Evolutionary conservation across 495 filamentous ascomycete species (phyloP).

Genomic region (Xylaria palmicola): DNA sequence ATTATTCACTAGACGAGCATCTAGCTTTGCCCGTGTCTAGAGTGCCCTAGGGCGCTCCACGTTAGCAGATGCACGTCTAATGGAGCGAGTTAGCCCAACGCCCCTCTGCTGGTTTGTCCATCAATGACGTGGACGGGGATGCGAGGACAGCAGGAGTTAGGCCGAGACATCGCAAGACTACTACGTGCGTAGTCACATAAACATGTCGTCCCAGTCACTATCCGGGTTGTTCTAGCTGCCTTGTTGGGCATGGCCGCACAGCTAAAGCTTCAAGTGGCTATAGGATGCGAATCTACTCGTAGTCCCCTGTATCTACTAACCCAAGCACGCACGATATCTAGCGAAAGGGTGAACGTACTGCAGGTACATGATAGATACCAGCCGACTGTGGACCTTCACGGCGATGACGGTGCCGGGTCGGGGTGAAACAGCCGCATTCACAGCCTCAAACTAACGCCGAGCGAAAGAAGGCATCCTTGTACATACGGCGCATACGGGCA

Average conservation of each 20-base stretch:
- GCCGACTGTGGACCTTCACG: constrained; percentile 1
- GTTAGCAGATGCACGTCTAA: neutral
- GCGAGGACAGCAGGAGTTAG: neutral
- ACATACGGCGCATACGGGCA: neutral
- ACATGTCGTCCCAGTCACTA: no score
- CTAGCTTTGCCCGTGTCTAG: neutral
- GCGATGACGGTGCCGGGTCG: neutral
- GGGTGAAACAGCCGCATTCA: constrained; percentile 9
- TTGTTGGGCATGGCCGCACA: neutral
- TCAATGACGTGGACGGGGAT: no score
- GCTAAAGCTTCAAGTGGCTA: neutral
- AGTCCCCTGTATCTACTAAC: no score
- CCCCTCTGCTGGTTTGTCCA: neutral
- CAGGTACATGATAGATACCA: neutral
- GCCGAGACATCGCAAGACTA: neutral
- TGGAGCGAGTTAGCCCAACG: neutral
- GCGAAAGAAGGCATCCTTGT: neutral
- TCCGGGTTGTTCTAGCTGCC: no score
- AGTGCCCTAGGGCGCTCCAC: neutral
- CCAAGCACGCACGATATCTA: no score
- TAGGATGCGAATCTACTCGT: no score
- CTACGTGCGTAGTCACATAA: no score
- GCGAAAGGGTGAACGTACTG: no score
- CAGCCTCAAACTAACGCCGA: constrained; percentile 8
- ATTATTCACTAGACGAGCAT: neutral